A percentile compares a stretch with the other conserved stretches of the same genome.
These are phyloP conservation scores for Chlorella sp. DNA, from an alignment of 139 green algal species.

Conservation along the genomic window DNA sequence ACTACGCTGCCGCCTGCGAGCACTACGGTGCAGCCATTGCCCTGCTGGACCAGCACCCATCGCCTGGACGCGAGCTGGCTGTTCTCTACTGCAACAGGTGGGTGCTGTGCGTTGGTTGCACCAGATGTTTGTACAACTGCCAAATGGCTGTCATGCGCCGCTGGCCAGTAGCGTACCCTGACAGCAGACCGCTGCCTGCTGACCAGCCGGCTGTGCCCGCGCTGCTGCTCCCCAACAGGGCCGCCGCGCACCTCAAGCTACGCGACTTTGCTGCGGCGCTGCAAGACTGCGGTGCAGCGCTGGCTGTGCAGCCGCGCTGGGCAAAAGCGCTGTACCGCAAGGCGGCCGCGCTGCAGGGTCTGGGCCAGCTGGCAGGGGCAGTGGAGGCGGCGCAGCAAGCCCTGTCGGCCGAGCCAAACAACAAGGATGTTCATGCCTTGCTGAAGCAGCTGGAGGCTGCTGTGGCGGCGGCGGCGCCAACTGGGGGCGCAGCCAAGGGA, in stretches of 20 bases:
- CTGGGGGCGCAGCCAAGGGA: too few species aligned
- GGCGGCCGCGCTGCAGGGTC: conserved; percentile 11
- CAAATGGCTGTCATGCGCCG: too few species aligned
- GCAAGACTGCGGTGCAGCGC: background rate
- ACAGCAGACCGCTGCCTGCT: too few species aligned
- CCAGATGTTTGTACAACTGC: too few species aligned
- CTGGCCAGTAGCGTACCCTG: too few species aligned
- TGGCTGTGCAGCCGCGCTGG: conserved; percentile 20
- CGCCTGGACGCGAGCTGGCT: too few species aligned
- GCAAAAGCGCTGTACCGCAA: conserved; percentile 31
- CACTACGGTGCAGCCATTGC: too few species aligned
- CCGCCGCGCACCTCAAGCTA: conserved; percentile 28
- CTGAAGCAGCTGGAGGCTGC: background rate
- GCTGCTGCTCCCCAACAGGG: conserved; percentile 18
- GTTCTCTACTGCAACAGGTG: too few species aligned
- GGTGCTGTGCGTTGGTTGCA: too few species aligned
- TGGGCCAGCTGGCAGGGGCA: background rate
- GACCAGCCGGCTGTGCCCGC: background rate
- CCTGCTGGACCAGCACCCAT: too few species aligned
- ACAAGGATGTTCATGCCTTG: background rate
- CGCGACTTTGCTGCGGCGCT: background rate
- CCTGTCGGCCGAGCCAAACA: background rate
- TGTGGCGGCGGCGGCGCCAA: background rate
- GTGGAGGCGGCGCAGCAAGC: conserved; percentile 13
- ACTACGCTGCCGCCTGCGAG: too few species aligned